Evolutionary conservation across 768 basidiomycete species (phyloP), one percentile per base, ranked within the genome.

Genomic region (Ramaria sp.): DNA sequence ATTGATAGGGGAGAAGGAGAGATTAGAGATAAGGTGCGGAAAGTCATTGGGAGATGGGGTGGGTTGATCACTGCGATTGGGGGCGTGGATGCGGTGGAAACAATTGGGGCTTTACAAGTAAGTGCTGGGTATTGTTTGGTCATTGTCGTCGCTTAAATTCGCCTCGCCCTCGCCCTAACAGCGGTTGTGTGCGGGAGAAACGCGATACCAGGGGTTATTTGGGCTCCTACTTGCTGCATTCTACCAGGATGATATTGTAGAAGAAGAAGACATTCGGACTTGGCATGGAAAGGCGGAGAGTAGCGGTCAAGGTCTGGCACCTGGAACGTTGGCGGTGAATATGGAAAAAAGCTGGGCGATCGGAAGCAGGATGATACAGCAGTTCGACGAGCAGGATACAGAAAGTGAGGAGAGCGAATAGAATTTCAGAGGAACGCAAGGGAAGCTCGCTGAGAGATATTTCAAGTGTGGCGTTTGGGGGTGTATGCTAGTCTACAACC

Each of bases 231-330:
- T 98, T 22, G 85, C 85, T 28, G 83, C 84, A 3, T 71, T 93
- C 13, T 99, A 97, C 67, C 88, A 95, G 63, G 76, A 77, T n/a
- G 95, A 99, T 65, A 78, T 96, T 43, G 82, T 96, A 2, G 88
- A 88, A 48, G 92, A 93, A 62, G 86, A 90, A 49, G 85, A 91
- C 59, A 85, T 97, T 59, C 80, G 88, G n/a, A 74, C 71, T 48
- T 99, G 95, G 95, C 83, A 93, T 66, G 71, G 66, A 51, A 73
- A 70, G 48, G 75, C 78, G 22, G 69, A 28, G 41, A 63, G 47
- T 78, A 82, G 27, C 75, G 73, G 63, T 86, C 71, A 50, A 77
- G 36, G 71, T 7, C 59, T 71, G 22, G 73, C 71, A 50, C 57
- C 67, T 12, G 71, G 70, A 3, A 58, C 61, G 20, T 62, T 71